A percentile compares a stretch with the other conserved stretches of the same genome.
These are phyloP conservation scores for Tricholoma flavovirens DNA, from an alignment of 768 basidiomycete genomes.

Conservation along the genomic window DNA sequence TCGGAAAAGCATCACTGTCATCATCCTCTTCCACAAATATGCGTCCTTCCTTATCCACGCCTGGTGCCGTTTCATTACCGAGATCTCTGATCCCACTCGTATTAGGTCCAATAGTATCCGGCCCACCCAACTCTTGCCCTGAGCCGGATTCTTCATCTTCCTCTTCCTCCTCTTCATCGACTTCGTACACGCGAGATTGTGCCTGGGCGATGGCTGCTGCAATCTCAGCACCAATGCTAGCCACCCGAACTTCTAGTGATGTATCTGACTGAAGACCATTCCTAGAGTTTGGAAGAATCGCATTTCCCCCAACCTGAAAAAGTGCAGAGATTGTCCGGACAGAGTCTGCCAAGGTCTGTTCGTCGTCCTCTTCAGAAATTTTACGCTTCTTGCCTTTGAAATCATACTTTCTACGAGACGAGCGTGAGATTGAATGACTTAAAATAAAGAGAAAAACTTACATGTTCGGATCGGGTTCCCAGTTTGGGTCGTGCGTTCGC, in stretches of 20 bases:
- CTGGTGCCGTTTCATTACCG: slow-evolving; percentile 22
- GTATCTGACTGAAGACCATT: slow-evolving; percentile 31
- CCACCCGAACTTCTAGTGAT: slow-evolving; percentile 58
- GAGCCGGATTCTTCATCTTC: slow-evolving; percentile 45
- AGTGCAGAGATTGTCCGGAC: slow-evolving; percentile 71
- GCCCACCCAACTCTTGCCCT: slow-evolving; percentile 43
- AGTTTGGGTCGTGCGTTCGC: slow-evolving; percentile 79
- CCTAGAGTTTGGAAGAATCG: slow-evolving; percentile 21
- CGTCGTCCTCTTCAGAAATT: slow-evolving; percentile 46
- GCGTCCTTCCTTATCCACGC: slow-evolving; percentile 21
- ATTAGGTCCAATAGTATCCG: slow-evolving; percentile 50
- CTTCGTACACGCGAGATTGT: slow-evolving; percentile 54
- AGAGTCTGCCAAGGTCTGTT: slow-evolving; percentile 62
- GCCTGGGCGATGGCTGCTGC: slow-evolving; percentile 77
- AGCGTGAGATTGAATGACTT: slow-evolving; percentile 10
- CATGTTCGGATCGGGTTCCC: slow-evolving; percentile 83
- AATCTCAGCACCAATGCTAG: slow-evolving; percentile 76
- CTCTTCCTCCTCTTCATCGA: slow-evolving; percentile 44
- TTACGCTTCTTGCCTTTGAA: slow-evolving; percentile 72
- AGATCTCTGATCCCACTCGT: slow-evolving; percentile 57
- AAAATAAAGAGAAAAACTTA: slow-evolving; percentile 31
- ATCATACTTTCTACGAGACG: slow-evolving; percentile 56
- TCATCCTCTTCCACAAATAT: slow-evolving; percentile 48
- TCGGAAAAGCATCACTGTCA: slow-evolving; percentile 69
- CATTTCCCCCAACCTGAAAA: slow-evolving; percentile 44